Evolutionary conservation across 768 basidiomycete species (phyloP).

Genomic region (Rhizopogon sp.): DNA sequence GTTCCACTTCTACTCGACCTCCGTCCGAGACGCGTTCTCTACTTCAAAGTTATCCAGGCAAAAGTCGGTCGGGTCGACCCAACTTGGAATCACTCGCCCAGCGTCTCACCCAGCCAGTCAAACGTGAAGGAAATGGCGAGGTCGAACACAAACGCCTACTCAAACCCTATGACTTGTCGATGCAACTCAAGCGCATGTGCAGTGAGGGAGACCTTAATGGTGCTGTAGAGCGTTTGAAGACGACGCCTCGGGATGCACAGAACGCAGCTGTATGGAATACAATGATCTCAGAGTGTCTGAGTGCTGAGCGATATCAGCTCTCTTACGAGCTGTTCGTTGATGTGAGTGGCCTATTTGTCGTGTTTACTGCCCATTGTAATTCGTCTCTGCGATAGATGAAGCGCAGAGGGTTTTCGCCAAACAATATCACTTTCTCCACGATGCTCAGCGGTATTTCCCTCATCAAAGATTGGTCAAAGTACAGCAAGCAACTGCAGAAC

Average conservation of each 20-base stretch:
- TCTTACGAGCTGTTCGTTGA: slow-evolving; percentile 66
- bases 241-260: slow-evolving; percentile 66
- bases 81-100: not conserved
- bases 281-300: slow-evolving; percentile 61
- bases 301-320: slow-evolving; percentile 49
- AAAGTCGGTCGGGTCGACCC: not conserved
- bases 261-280: slow-evolving; percentile 79
- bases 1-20: not conserved
- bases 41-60: slow-evolving; percentile 2
- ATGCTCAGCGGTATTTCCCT: slow-evolving; percentile 60
- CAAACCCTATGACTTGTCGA: slow-evolving; percentile 58
- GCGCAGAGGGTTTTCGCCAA: slow-evolving; percentile 71
- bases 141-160: slow-evolving; percentile 30
- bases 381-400: slow-evolving; percentile 58
- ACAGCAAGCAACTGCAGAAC: slow-evolving; percentile 57
- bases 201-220: slow-evolving; percentile 50
- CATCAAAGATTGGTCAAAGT: slow-evolving; percentile 55
- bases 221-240: slow-evolving; percentile 64
- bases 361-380: slow-evolving; percentile 3
- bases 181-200: slow-evolving; percentile 54
- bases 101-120: not conserved
- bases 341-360: slow-evolving; percentile 36
- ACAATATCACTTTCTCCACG: slow-evolving; percentile 60
- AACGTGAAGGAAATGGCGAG: not conserved
- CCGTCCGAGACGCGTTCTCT: not conserved